Evolutionary conservation across 305 asterid species (phyloP), one percentile per base, ranked within the genome.

Genomic region (Plantago lanceolata): DNA sequence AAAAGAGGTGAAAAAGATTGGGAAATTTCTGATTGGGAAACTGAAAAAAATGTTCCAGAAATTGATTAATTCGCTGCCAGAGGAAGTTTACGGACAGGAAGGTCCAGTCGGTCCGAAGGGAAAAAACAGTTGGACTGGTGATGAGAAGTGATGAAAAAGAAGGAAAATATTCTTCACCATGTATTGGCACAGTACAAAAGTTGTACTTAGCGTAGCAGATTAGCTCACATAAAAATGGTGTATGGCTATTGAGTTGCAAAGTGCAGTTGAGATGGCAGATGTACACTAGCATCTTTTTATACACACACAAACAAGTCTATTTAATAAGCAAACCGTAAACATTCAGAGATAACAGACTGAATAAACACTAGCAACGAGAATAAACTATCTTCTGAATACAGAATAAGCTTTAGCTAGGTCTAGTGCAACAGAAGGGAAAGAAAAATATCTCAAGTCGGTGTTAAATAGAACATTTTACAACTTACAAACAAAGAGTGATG

Each of bases 61-160:
- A 45, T 12, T 88, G 71, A 71, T 77, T 37, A 63, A 72, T 1
- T 15, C 57, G 28, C 33, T 91, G 70, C 98, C 96, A 0, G 58
- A 56, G 17, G 98, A 91, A 68, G 35, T 85, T 35, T 86, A 57
- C 17, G 87, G 89, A 33, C 84, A 83, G 44, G 82, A 82, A 14
- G 97, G 97, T 8, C 96, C 96, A 7, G 75, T 81, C 0, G 96
- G 97, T 16, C 96, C 96, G 2, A 88, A 85, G 89, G 66, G 79
- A 79, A 88, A 91, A 60, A 52, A 57, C 40, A 50, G 60, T 48
- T 91, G 97, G 96, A 61, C 31, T 68, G 86, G 84, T 0, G 94
- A 88, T 74, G 96, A 91, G 52, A 78, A 17, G 31, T 80, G 61
- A 68, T 7, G 2, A 48, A 17, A 1, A 12, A 11, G n/a, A 40